Conservation (phyloP, 352 stramenopile genomes). For the Phytopythium boreale region DNA sequence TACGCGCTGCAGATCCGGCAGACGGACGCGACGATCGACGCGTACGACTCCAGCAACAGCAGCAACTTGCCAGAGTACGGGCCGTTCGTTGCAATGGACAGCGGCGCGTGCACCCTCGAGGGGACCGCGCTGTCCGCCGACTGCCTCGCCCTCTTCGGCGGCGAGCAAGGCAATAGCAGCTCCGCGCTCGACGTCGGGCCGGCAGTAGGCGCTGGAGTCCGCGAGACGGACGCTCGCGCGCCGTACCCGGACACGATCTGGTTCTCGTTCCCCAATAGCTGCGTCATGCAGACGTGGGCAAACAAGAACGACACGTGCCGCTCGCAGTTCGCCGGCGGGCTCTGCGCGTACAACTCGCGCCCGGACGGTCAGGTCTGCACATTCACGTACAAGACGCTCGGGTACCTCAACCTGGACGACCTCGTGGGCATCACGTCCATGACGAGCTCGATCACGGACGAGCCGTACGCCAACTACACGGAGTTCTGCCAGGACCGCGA, state of each 20-base stretch:
- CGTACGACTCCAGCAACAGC: conserved; percentile 19
- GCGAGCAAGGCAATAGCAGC: conserved; percentile 17
- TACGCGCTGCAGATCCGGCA: conserved; percentile 61
- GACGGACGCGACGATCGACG: conserved; percentile 29
- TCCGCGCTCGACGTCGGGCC: conserved; percentile 27
- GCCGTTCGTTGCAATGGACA: conserved; percentile 60
- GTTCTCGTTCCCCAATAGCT: conserved; percentile 69
- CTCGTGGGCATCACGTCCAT: conserved; percentile 68
- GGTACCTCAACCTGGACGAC: conserved; percentile 65
- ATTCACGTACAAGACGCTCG: conserved; percentile 58
- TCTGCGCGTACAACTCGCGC: conserved; percentile 29
- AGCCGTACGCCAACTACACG: conserved; percentile 39
- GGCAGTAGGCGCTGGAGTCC: conserved; percentile 32
- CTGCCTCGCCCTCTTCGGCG: conserved; percentile 23
- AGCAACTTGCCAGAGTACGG: conserved; percentile 42
- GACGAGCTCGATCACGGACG: conserved; percentile 16
- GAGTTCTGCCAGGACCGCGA: conserved; percentile 54
- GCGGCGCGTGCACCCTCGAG: conserved; percentile 37
- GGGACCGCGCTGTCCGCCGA: conserved; percentile 14
- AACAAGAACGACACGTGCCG: conserved; percentile 39
- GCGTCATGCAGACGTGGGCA: conserved; percentile 33
- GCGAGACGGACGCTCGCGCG: conserved; percentile 34
- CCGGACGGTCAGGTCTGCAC: conserved; percentile 64
- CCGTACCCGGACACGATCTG: conserved; percentile 57
- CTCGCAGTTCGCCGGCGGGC: conserved; percentile 22